Base-by-base conservation (phyloP, 768 basidiomycete species). In the Serendipita indica region DNA sequence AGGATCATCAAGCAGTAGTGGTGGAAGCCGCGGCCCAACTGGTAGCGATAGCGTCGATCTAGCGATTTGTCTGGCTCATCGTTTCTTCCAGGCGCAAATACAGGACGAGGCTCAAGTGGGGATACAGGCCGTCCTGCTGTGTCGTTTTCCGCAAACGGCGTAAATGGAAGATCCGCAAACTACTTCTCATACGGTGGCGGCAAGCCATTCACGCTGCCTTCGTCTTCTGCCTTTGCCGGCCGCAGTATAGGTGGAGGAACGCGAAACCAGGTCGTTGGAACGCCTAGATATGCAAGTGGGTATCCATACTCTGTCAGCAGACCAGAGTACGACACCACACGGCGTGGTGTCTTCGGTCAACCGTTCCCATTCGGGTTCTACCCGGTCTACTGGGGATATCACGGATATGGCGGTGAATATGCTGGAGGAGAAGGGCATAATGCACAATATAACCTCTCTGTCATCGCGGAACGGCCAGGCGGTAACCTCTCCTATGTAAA, bases 291-390 rank as follows among this genome's bases (percentile, higher is more conserved):
- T 54, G 49, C 20, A 4, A 54, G 49, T 32, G 49, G 49, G 5
- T 54, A 54, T 27, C 49, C 49, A 20, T 39, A 39, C 18, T 13
- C 37, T 13, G 49, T 3, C 3, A 27, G 30, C 1, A 6, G 27
- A n/a, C 18, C 18, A n/a, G 5, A 6, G n/a, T 7, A 25, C 7
- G 37, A 39, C 18, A 18, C 18, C 13, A 25, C 20, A 13, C 13
- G 37, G 37, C 12, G 14, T n/a, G 49, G 49, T 2, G 49, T 54
- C 6, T 18, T 7, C 30, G 49, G 49, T 10, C 49, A 54, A n/a
- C 49, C 49, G 6, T 54, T 54, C n/a, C 49, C 49, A 2, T 54
- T 54, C 2, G 49, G 49, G 20, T 54, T 54, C 30, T 54, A 28
- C 20, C 49, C 49, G n/a, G 30, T 54, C 10, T 54, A 54, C n/a